A percentile compares a stretch with the other conserved stretches of the same genome.
phyloP scores from a whole-genome alignment of 2,329 filamentous ascomycete species.

The Apiospora malaysiana region DNA sequence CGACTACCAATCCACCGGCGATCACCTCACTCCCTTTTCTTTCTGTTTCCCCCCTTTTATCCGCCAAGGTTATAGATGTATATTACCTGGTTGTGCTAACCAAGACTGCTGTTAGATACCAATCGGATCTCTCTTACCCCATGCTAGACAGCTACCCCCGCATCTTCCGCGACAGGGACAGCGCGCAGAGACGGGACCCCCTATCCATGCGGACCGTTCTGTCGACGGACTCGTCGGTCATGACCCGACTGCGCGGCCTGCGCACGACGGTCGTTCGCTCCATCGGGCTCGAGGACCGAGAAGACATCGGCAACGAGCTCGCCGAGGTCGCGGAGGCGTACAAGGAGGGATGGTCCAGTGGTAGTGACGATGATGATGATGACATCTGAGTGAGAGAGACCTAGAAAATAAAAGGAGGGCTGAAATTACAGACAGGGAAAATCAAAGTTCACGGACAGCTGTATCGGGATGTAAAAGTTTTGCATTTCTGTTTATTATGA shows the following conservation, averaged over 20 bases:
- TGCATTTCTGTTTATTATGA: no score
- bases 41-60: background rate
- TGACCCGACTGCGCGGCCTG: slow-evolving; percentile 68
- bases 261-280: slow-evolving; percentile 68
- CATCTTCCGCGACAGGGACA: slow-evolving; percentile 63
- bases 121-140: slow-evolving; percentile 69
- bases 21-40: background rate
- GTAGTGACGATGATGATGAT: slow-evolving; percentile 73
- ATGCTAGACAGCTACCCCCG: slow-evolving; percentile 84
- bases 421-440: no score
- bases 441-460: no score
- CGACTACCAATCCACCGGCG: background rate
- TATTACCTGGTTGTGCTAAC: slow-evolving; percentile 20
- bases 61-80: no score
- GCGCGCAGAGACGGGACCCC: slow-evolving; percentile 42
- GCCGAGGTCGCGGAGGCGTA: slow-evolving; percentile 87
- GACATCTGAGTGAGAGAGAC: slow-evolving; percentile 38
- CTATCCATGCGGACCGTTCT: slow-evolving; percentile 65
- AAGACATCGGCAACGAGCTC: slow-evolving; percentile 80
- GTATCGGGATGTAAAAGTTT: no score
- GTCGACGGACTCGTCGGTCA: slow-evolving; percentile 77
- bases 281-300: slow-evolving; percentile 78
- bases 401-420: background rate
- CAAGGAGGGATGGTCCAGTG: slow-evolving; percentile 84
- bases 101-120: slow-evolving; percentile 47